phyloP scores from a whole-genome alignment of 306 rosid species.

The Pterocarpus santalinus region DNA sequence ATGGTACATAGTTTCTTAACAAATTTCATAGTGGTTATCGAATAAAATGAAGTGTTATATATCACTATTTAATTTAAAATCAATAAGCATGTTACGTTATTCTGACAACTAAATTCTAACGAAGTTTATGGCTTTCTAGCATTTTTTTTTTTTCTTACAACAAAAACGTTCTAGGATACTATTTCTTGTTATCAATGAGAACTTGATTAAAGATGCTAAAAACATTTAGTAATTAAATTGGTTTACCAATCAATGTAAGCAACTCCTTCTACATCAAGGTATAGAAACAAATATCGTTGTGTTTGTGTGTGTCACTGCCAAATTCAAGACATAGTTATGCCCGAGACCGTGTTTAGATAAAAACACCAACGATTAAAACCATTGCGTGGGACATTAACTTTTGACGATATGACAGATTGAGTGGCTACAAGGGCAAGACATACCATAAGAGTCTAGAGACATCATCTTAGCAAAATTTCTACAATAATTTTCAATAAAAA shows the following conservation, averaged over 20 bases:
- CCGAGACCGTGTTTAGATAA: neutral
- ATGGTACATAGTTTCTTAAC: no score
- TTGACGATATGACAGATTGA: no score
- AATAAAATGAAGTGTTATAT: no score
- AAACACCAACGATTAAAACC: neutral
- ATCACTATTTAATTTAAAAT: no score
- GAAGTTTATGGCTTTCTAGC: no score
- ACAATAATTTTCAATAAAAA: neutral
- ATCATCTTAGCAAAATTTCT: neutral
- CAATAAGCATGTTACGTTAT: no score
- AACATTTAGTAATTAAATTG: slow-evolving; percentile 13
- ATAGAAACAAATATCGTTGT: neutral
- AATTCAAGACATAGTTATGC: neutral
- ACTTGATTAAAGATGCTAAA: neutral
- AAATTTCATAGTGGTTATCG: no score
- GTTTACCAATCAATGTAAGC: slow-evolving; percentile 16
- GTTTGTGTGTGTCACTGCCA: neutral
- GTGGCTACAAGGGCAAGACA: neutral
- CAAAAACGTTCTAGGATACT: neutral
- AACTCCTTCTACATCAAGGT: neutral
- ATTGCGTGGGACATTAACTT: neutral
- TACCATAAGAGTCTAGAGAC: neutral
- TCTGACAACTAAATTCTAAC: no score
- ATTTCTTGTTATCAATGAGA: neutral
- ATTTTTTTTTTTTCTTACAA: no score